phyloP scores from a whole-genome alignment of 441 rosid species.

The Flueggea neowawraea region DNA sequence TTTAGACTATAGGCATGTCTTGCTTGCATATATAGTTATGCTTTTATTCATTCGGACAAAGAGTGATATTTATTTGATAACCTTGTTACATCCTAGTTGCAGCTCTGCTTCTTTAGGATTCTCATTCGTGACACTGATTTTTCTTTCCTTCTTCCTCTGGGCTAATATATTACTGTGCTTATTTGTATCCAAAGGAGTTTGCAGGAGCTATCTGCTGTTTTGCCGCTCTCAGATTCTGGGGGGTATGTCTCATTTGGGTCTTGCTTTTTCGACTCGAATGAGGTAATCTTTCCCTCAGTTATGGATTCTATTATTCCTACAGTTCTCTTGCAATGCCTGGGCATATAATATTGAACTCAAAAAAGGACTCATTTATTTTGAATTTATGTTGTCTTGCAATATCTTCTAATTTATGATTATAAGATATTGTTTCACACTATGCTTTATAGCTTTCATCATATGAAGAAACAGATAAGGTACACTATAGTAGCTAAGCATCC shows the following conservation, averaged over 20 bases:
- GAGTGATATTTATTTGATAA: too few species aligned
- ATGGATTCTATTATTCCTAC: not conserved
- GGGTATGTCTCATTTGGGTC: slow-evolving; percentile 31
- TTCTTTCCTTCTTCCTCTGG: slow-evolving; percentile 4
- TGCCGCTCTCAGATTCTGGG: slow-evolving; percentile 40
- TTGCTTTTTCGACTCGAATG: slow-evolving; percentile 27
- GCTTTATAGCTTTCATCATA: too few species aligned
- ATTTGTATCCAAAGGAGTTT: slow-evolving; percentile 66
- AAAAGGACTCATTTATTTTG: too few species aligned
- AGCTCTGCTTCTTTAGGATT: not conserved
- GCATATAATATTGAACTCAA: too few species aligned
- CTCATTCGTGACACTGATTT: not conserved
- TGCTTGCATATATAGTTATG: too few species aligned
- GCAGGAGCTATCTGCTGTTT: slow-evolving; percentile 59
- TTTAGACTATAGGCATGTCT: too few species aligned
- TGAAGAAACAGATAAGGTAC: too few species aligned
- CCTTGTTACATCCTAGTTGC: not conserved
- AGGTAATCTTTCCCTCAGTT: slow-evolving; percentile 29
- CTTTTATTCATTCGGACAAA: too few species aligned
- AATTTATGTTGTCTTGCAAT: too few species aligned
- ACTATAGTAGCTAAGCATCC: too few species aligned
- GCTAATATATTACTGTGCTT: slow-evolving; percentile 11
- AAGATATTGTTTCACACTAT: too few species aligned
- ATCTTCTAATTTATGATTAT: too few species aligned
- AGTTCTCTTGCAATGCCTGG: not conserved